Evolutionary conservation across 495 filamentous ascomycete genomes (phyloP), one percentile per base, ranked within the genome.

Genomic region (Darksidea phi): DNA sequence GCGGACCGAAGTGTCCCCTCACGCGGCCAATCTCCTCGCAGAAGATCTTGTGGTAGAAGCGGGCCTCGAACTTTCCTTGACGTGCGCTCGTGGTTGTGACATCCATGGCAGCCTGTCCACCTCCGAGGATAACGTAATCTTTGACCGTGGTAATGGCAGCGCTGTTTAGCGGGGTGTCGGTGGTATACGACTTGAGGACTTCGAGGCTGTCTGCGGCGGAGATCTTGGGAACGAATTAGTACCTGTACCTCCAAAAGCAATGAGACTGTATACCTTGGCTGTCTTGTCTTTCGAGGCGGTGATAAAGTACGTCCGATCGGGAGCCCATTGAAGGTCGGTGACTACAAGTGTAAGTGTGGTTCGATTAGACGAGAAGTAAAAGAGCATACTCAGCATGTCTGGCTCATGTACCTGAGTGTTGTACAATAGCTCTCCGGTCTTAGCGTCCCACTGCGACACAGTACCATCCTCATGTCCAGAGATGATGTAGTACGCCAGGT

Each of bases 1-100:
- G 82, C 51, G 92, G 93, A 73, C 94, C 94, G 77, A 98, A 98
- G 76, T 98, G 94, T 47, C 94, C 94, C 67, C 90, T 81, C 64
- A 98, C 94, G 75, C 94, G 84, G 63, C 94, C 95, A 73, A 97
- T 95, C 81, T 98, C 94, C 73, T 97, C 93, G 76, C 95, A 91
- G 74, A 98, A 97, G 69, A 98, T 85, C 80, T 93, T 96, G 84
- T 98, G 94, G 81, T 95, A 98, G 82, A 98, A 97, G 51, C 94
- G 84, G 23, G 94, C 95, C 75, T 98, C 94, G 80, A 98, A 98
- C 77, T 97, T 97, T 75, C 94, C 94, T 76, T 97, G 94, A 48
- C 94, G 83, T 11, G 89, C 85, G 25, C 86, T 86, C 41, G 94
- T 98, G 17, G 89, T 95, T n/a, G 94, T 98, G 74, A 98, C 94